A percentile compares a stretch with the other conserved stretches of the same genome.
These are phyloP conservation scores for Talaromyces verruculosus DNA, from an alignment of 2,329 filamentous ascomycete species.

Conservation along the genomic window DNA sequence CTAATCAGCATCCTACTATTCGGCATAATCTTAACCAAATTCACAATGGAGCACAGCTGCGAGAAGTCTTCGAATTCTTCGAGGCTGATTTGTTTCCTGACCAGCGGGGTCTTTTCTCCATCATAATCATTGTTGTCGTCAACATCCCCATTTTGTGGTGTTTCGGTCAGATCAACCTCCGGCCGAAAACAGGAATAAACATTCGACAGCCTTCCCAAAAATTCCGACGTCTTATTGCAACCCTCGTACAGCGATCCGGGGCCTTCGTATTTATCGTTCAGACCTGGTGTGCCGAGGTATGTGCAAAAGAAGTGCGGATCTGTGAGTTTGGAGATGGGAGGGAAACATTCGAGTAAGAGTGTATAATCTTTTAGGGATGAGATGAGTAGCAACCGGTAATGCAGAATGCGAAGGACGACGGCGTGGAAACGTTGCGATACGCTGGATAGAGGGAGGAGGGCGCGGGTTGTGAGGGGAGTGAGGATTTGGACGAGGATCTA, in stretches of 20 bases:
- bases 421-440: conserved; percentile 65
- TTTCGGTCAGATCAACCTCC: conserved; percentile 42
- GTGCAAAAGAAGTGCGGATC: conserved; percentile 69
- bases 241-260: conserved; percentile 41
- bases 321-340: conserved; percentile 66
- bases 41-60: conserved; percentile 68
- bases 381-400: conserved; percentile 62
- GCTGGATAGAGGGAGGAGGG: conserved; percentile 58
- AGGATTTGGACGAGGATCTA: conserved; percentile 57
- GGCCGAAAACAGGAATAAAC: conserved; percentile 73
- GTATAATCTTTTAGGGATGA: conserved; percentile 61
- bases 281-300: conserved; percentile 63
- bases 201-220: conserved; percentile 51
- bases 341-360: conserved; percentile 76
- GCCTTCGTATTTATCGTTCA: conserved; percentile 49
- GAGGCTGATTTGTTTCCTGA: conserved; percentile 62
- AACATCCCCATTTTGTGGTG: background rate
- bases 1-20: conserved; percentile 62
- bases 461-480: conserved; percentile 49
- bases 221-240: conserved; percentile 28
- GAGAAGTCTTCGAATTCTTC: conserved; percentile 72
- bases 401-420: conserved; percentile 62
- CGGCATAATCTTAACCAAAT: conserved; percentile 66
- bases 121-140: no score
- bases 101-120: conserved; percentile 28